A percentile compares a stretch with the other conserved stretches of the same genome.
phyloP scores from a whole-genome alignment of 192 early-diverging fungal genomes.

The Rhizophagus sp. region DNA sequence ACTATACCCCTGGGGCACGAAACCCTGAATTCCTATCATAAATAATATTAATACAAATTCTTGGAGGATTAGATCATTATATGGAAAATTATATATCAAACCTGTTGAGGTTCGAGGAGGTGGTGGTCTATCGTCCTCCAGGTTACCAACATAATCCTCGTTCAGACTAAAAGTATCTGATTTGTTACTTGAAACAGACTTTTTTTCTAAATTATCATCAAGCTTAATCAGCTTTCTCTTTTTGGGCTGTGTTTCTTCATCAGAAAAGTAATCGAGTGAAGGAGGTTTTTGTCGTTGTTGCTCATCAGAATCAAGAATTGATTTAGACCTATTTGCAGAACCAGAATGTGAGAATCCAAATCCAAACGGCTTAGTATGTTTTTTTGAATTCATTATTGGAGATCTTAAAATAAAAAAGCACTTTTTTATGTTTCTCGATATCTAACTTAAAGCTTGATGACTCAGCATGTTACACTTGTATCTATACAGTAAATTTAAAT shows the following conservation, averaged over 20 bases:
- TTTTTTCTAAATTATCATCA: conserved; percentile 43
- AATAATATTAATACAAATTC: neutral
- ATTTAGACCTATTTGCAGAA: conserved; percentile 34
- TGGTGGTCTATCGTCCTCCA: conserved; percentile 36
- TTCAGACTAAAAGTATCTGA: conserved; percentile 7
- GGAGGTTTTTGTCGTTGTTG: conserved; percentile 29
- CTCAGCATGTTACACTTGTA: too few relatives aligned
- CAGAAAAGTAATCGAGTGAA: conserved; percentile 5
- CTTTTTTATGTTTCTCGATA: too few relatives aligned
- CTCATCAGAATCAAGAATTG: conserved; percentile 32
- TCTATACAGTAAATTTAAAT: too few relatives aligned
- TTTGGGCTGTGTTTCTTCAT: conserved; percentile 19
- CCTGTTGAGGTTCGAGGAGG: conserved; percentile 31
- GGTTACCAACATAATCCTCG: conserved; percentile 36
- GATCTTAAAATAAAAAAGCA: too few relatives aligned
- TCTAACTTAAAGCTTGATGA: too few relatives aligned
- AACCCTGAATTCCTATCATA: conserved; percentile 39
- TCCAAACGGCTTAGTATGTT: conserved; percentile 7
- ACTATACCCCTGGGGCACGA: conserved; percentile 31
- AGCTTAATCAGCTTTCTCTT: conserved; percentile 33
- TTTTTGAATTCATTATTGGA: conserved; percentile 6
- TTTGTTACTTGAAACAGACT: conserved; percentile 36
- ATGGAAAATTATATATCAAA: neutral
- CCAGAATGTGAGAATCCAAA: conserved; percentile 24
- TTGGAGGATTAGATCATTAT: neutral